phyloP scores from a whole-genome alignment of 768 basidiomycete species.

The Trametes villosa region DNA sequence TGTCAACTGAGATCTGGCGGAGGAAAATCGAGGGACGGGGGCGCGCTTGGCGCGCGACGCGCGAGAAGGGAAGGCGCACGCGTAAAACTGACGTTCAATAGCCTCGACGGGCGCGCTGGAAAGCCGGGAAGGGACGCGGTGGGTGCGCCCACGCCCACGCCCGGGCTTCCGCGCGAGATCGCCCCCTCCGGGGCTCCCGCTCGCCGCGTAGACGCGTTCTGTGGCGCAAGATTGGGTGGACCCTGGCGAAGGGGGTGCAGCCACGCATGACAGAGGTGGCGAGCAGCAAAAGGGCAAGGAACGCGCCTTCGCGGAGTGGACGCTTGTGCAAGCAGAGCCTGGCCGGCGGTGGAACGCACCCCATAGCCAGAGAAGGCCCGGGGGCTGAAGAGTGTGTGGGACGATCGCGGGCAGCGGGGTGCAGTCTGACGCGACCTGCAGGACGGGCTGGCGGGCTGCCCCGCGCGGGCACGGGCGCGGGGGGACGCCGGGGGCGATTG shows the following conservation, averaged over 20 bases:
- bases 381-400: conserved; percentile 18
- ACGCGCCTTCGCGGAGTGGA: conserved; percentile 8
- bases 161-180: conserved; percentile 10
- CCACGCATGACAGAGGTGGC: background rate
- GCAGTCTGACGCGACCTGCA: background rate
- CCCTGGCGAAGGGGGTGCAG: background rate
- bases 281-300: background rate
- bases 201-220: background rate
- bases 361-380: conserved; percentile 18
- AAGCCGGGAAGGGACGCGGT: background rate
- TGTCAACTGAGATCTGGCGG: background rate
- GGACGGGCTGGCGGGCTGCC: conserved; percentile 4
- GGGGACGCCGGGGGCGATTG: background rate
- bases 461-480: conserved; percentile 1
- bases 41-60: conserved; percentile 10
- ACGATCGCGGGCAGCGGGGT: conserved; percentile 8
- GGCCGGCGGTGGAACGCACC: conserved; percentile 18
- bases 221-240: conserved; percentile 3
- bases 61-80: conserved; percentile 18
- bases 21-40: background rate
- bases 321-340: conserved; percentile 3
- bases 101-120: background rate
- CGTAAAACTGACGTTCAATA: conserved; percentile 17
- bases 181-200: background rate
- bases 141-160: background rate